Evolutionary conservation across 1,284 basidiomycete species (phyloP), one percentile per base, ranked within the genome.

Genomic region (Tilletia caries): DNA sequence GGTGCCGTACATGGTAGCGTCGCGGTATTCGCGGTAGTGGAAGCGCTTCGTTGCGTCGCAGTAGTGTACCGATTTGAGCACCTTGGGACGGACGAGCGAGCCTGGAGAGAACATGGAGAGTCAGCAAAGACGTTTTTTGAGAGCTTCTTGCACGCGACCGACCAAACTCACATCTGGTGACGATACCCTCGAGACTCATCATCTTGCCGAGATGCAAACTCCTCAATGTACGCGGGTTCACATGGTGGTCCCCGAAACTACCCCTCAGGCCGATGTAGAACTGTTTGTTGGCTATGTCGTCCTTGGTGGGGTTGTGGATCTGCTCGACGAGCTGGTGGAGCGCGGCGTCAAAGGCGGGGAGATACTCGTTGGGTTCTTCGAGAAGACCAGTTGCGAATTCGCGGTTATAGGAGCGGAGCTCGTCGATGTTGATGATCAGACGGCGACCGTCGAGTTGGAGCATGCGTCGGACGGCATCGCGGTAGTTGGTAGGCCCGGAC

Each of bases 191-290:
- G 33, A 99, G 85, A 48, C 91, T 95, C 80, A 98, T 92, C 92
- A 98, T 93, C 85, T 91, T 94, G 67, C 94, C 93, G 34, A 99
- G 89, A 84, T 97, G 91, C 70, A 89, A 87, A 64, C 93, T 91
- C 71, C 91, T 89, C 46, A 99, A 88, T 12, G 93, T 95, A 10
- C 96, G 88, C 52, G 96, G 96, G 84, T 92, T 98, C 84, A 95
- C 92, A 84, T 98, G 94, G 83, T 98, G 93, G 84, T 98, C 95
- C 64, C 96, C 96, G 84, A 99, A 99, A n/a, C 92, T 95, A 68
- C 96, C 96, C 75, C 92, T 91, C 83, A 98, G 89, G n/a, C 95
- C 96, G 70, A 97, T 88, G 77, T 91, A 91, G 73, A 75, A 81
- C 48, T 72, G 72, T 72, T 91, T 94, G 71, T 88, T 89, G 46